Evolutionary conservation across 2,329 filamentous ascomycete species (phyloP).

Genomic region (Colletotrichum sp.): DNA sequence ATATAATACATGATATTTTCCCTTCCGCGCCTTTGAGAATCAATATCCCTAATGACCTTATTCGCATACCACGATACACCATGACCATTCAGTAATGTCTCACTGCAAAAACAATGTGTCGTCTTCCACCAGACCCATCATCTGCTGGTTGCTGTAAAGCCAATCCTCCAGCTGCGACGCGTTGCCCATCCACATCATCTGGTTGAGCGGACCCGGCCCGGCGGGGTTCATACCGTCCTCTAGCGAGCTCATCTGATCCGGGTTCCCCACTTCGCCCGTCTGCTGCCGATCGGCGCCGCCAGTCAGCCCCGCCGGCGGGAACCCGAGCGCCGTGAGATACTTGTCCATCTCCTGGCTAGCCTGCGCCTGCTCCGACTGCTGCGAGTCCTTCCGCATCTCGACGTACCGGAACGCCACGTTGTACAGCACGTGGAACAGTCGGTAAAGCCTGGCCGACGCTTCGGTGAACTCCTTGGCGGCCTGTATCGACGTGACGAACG

Average conservation of each 20-base stretch:
- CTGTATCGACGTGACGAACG: slow-evolving; percentile 55
- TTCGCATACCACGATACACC: background rate
- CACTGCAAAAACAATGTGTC: background rate
- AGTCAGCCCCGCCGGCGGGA: slow-evolving; percentile 28
- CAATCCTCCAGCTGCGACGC: slow-evolving; percentile 40
- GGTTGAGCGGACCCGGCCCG: slow-evolving; percentile 22
- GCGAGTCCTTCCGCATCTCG: slow-evolving; percentile 48
- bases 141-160: slow-evolving; percentile 42
- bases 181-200: slow-evolving; percentile 39
- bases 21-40: background rate
- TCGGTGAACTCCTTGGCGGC: slow-evolving; percentile 48
- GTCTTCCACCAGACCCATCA: slow-evolving; percentile 38
- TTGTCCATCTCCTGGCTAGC: slow-evolving; percentile 46
- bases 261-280: background rate
- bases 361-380: slow-evolving; percentile 34
- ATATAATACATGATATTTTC: background rate
- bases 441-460: slow-evolving; percentile 58
- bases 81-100: background rate
- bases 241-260: background rate
- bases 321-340: slow-evolving; percentile 56
- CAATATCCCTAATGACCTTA: background rate
- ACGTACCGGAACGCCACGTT: slow-evolving; percentile 63
- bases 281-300: slow-evolving; percentile 15
- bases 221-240: background rate
- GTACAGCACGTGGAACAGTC: slow-evolving; percentile 62